Conservation (phyloP, 768 basidiomycete genomes). For the Amanita molliuscula region DNA sequence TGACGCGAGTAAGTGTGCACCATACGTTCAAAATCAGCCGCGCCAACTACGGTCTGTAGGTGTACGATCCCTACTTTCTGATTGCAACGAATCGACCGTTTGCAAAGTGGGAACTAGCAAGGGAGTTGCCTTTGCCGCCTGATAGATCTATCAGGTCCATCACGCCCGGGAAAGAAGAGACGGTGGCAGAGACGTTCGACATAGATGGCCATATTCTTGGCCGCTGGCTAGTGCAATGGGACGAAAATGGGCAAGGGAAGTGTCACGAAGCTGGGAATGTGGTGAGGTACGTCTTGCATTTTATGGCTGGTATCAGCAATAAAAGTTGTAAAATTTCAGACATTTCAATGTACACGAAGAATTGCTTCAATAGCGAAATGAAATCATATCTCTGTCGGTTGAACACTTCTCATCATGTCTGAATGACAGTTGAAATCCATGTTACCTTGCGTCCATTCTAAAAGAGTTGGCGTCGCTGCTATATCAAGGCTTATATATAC, state of each 20-base stretch:
- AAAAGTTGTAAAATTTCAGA: conserved; percentile 11
- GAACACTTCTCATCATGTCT: no score
- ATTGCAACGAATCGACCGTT: conserved; percentile 58
- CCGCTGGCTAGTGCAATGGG: conserved; percentile 75
- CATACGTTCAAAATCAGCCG: not conserved
- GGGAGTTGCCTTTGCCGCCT: conserved; percentile 35
- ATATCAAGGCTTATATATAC: no score
- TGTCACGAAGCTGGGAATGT: conserved; percentile 59
- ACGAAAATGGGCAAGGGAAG: conserved; percentile 47
- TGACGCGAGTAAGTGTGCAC: conserved; percentile 42
- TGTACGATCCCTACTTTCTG: conserved; percentile 68
- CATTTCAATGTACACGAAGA: conserved; percentile 41
- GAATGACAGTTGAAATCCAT: not conserved
- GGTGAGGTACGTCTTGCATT: conserved; percentile 39
- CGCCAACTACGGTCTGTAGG: conserved; percentile 17
- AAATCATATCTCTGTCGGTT: no score
- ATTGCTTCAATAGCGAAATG: conserved; percentile 17
- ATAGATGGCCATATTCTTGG: conserved; percentile 51
- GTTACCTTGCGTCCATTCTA: not conserved
- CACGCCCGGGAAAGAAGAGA: conserved; percentile 47
- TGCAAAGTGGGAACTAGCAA: conserved; percentile 73
- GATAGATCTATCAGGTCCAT: conserved; percentile 16
- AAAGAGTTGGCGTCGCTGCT: not conserved
- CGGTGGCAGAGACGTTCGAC: conserved; percentile 68
- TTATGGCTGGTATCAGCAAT: not conserved